phyloP scores from a whole-genome alignment of 129 eudicot species.

The Ambrosia trifida region DNA sequence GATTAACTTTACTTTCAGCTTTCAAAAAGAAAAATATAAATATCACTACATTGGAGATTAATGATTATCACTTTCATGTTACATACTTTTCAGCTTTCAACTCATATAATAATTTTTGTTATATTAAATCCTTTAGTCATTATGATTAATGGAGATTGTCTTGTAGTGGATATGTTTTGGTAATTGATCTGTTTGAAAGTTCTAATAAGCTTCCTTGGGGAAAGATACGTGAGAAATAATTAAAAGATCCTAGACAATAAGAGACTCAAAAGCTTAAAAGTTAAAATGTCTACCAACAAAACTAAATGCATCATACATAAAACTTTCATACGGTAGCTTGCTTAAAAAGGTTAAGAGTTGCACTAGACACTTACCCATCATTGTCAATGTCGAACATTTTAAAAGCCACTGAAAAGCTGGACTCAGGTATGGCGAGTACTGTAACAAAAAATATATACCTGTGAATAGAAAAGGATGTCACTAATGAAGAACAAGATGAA shows the following conservation, averaged over 20 bases:
- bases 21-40: too few relatives aligned
- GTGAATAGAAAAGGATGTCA: slow-evolving; percentile 7
- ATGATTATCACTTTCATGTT: too few relatives aligned
- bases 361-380: slow-evolving; percentile 44
- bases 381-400: slow-evolving; percentile 63
- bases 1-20: neutral
- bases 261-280: neutral
- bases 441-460: slow-evolving; percentile 66
- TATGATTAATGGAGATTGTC: neutral
- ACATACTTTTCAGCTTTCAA: neutral
- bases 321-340: neutral
- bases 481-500: slow-evolving; percentile 8
- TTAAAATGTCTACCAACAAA: neutral
- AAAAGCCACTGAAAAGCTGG: slow-evolving; percentile 61
- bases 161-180: neutral
- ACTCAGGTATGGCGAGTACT: slow-evolving; percentile 61
- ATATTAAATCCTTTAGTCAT: neutral
- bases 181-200: neutral
- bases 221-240: neutral
- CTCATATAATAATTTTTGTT: neutral
- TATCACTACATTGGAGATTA: too few relatives aligned
- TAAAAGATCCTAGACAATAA: neutral
- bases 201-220: neutral
- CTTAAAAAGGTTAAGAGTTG: slow-evolving; percentile 8
- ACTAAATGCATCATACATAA: neutral